Evolutionary conservation across 2,329 filamentous ascomycete genomes (phyloP).

Genomic region (Tolypocladium paradoxum): DNA sequence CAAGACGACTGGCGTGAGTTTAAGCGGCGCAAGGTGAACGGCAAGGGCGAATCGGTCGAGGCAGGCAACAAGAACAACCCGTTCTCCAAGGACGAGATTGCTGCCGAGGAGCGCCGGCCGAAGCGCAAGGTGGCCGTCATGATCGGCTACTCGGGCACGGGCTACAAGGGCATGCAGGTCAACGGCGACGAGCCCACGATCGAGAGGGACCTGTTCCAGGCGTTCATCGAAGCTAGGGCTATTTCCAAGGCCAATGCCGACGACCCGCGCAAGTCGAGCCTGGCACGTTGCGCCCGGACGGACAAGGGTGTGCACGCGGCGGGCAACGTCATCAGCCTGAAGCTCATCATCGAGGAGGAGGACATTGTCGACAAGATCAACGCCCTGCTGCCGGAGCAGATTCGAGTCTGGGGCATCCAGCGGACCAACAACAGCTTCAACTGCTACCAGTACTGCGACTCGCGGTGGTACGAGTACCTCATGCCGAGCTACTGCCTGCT

Average conservation of each 20-base stretch:
- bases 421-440: slow-evolving; percentile 85
- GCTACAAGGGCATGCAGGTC: slow-evolving; percentile 97
- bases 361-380: slow-evolving; percentile 91
- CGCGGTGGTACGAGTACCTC: slow-evolving; percentile 92
- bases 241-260: slow-evolving; percentile 96
- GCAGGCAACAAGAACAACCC: slow-evolving; percentile 28
- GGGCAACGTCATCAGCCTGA: slow-evolving; percentile 88
- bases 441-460: slow-evolving; percentile 91
- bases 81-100: slow-evolving; percentile 70
- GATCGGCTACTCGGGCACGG: slow-evolving; percentile 90
- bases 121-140: slow-evolving; percentile 96
- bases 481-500: slow-evolving; percentile 89
- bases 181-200: slow-evolving; percentile 78
- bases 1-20: slow-evolving; percentile 28
- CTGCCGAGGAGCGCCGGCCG: slow-evolving; percentile 72
- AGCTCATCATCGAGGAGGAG: slow-evolving; percentile 87
- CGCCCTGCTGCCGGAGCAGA: slow-evolving; percentile 70
- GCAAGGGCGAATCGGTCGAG: slow-evolving; percentile 21
- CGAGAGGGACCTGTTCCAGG: slow-evolving; percentile 87
- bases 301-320: slow-evolving; percentile 97
- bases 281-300: slow-evolving; percentile 87
- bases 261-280: slow-evolving; percentile 90
- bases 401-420: slow-evolving; percentile 89
- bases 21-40: slow-evolving; percentile 30
- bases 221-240: slow-evolving; percentile 81